Percentiles rank a stretch among this genome's conserved stretches.
Conservation (phyloP, 73 alveolate genomes). For the Paramecium sonneborni region DNA sequence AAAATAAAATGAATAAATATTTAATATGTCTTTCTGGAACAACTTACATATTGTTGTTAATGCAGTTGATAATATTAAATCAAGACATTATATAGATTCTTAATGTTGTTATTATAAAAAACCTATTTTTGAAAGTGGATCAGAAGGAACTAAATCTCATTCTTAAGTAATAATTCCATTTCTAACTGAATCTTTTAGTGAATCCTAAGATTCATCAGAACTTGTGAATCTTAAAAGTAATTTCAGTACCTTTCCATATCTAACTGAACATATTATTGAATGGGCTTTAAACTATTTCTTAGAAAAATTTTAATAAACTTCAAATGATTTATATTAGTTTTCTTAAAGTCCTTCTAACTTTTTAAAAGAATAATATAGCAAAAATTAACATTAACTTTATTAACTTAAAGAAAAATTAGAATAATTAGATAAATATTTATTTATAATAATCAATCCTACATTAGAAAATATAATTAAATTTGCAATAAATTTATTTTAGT, state of each 20-base stretch:
- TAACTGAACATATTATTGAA: conserved; percentile 97
- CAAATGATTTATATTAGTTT: conserved; percentile 80
- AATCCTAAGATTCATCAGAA: conserved; percentile 94
- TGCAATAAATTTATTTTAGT: conserved; percentile 77
- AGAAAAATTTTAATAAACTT: conserved; percentile 90
- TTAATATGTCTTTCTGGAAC: conserved; percentile 97
- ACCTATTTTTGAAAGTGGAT: conserved; percentile 97
- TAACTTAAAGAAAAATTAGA: conserved; percentile 72
- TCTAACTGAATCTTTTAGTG: conserved; percentile 91
- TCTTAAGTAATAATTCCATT: conserved; percentile 90
- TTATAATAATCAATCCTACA: conserved; percentile 63
- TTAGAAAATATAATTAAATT: conserved; percentile 74
- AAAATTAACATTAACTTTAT: conserved; percentile 67
- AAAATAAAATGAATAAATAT: conserved; percentile 92
- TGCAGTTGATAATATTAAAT: conserved; percentile 98
- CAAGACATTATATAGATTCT: conserved; percentile 96
- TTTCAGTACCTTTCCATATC: conserved; percentile 96
- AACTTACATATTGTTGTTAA: conserved; percentile 89
- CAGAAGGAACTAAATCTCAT: conserved; percentile 93
- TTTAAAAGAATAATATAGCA: conserved; percentile 64
- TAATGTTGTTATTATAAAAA: conserved; percentile 96
- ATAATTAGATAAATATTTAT: conserved; percentile 72
- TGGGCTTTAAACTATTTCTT: conserved; percentile 98
- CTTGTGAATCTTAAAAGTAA: conserved; percentile 98
- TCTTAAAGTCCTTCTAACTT: conserved; percentile 79